Base-by-base conservation (phyloP, 805 yeast genomes). In the Saturnispora gosingensis region DNA sequence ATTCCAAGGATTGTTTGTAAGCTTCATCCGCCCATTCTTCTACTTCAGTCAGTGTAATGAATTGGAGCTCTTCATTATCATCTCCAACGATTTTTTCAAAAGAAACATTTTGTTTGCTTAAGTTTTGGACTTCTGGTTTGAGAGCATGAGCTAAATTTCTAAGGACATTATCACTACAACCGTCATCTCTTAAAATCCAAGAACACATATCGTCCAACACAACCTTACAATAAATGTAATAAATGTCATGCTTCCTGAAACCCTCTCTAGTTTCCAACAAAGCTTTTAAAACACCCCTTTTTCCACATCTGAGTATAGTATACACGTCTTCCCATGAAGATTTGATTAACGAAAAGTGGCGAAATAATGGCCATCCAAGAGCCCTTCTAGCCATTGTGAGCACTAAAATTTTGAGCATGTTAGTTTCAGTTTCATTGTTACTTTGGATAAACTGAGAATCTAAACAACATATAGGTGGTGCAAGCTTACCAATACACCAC, bases 401-500 rank as follows among this genome's bases (percentile, higher is more conserved):
- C 7, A 85, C 72, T 0, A 82, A 61, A 0, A 82, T 78, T 47
- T 70, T 71, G 36, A 91, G 71, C 30, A 77, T 61, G 52, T 58
- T 59, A 3, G 46, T 60, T 49, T 66, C 71, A 8, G 68, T 62
- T 22, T 54, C 42, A 48, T 68, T 67, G 28, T 64, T 64, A 10
- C 68, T 60, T 52, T 61, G 65, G 15, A 76, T 62, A 27, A 85
- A 57, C 56, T 76, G 80, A 15, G 78, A 68, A 63, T 89, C 98
- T 32, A 93, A 68, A 57, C 75, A 81, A 7, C 89, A 65, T 38
- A 91, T 67, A 59, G 88, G 93, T 1, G 98, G 96, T 0, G 82
- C 70, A 22, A 93, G 59, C 58, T 85, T 89, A 1, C 99, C 99
- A 4, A 93, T 76, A 0, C 91, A 82, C 99, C 99, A 93, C 0